Evolutionary conservation across 352 stramenopile genomes (phyloP), one percentile per base, ranked within the genome.

Genomic region (Globisporangium megalacanthum): DNA sequence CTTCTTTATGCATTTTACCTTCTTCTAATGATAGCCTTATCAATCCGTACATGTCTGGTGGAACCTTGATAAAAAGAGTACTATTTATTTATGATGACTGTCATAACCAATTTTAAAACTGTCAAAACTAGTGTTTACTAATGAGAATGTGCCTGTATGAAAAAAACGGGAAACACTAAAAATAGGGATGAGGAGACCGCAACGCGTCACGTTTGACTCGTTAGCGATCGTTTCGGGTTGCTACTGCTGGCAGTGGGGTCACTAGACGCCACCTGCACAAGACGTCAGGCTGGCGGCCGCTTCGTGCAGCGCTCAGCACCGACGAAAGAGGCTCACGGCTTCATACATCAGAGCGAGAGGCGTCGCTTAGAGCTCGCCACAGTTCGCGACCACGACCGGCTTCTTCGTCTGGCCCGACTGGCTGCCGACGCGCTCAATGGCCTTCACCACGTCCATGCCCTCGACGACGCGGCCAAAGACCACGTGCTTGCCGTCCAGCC

Each of bases 401-500:
- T 89, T 73, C 56, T 77, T 89, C 54, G 96, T 97, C 58, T 79
- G 70, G 61, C 97, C 97, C 66, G 75, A 96, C 71, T 96, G 82
- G 58, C 83, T 97, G 68, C 97, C 97, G 47, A 99, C 81, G 6
- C 46, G 50, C 77, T 99, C 97, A 58, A 99, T 99, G 56, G 73
- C 85, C 70, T 98, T 95, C n/a, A 99, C 93, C 55, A 99, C 79
- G 66, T 99, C 95, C 79, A 99, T 93, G 62, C 97, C 97, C 52
- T 98, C 84, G 37, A 96, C 68, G 31, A 99, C 94, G 54, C 96
- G 96, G 64, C 97, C 97, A 70, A 99, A 97, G 35, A 97, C 89
- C 20, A 97, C 87, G 72, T 97, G 89, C 70, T 93, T 91, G 64
- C 87, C 89, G 67, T 97, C 89, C 61, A 97, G 70, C 88, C 88